Base-by-base conservation (phyloP, 208 protist species). In the Trypanosoma lewisi region DNA sequence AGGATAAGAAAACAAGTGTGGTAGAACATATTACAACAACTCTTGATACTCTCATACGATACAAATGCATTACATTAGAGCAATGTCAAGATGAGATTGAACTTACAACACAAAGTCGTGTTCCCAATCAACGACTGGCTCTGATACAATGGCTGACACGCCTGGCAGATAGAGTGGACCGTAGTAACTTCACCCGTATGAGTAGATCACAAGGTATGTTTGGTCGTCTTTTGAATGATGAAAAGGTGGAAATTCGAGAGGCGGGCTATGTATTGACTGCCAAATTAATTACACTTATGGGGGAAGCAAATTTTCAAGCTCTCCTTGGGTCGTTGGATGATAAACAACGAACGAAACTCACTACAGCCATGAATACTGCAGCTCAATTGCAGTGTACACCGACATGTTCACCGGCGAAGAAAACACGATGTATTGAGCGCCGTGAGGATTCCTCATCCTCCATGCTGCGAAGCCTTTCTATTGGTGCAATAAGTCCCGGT, bases 1-100 rank as follows among this genome's bases (percentile, higher is more conserved):
- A 93, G 66, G 89, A 96, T 66, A 96, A 96, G 58, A 96, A 96
- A 51, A 80, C 79, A 36, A 92, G 85, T 64, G 86, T 93, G 14
- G 68, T 90, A 25, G 74, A 85, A 36, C 89, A 93, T 62, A 76
- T 93, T 16, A 85, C 81, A 72, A 74, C 74, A 30, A 92, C 86
- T 2, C 70, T 96, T 47, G 85, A 91, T 50, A 72, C 73, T 49
- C 62, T 96, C 21, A 77, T 96, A 50, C 51, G 58, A 9, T 94
- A 89, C 59, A 77, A 85, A 42, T 96, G 85, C 63, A 44, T 96
- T 33, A 80, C 82, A 14, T 75, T 93, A 52, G 89, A 96, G 36
- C 84, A 92, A 69, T 93, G 82, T 66, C 64, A 80, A 14, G 89
- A 96, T 25, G 89, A 96, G 7, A 87, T 93, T 61, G 86, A 93